These are phyloP conservation scores for Cystobasidium pallidum DNA, from an alignment of 1,284 basidiomycete species.

Conservation along the genomic window DNA sequence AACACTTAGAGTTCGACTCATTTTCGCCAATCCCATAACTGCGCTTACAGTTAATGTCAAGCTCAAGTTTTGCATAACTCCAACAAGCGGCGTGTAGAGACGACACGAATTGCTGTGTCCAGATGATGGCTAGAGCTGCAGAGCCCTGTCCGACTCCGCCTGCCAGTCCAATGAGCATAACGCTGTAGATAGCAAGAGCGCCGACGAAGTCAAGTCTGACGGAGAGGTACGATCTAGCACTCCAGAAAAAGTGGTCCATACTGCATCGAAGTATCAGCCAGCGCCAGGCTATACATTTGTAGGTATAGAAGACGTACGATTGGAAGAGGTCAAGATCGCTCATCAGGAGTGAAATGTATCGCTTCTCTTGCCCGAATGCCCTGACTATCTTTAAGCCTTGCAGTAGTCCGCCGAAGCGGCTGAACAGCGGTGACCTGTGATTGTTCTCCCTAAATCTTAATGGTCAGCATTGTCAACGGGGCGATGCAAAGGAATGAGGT, in stretches of 20 bases:
- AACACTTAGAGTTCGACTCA: neutral
- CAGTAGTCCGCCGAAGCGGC: conserved; percentile 37
- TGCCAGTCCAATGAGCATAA: conserved; percentile 41
- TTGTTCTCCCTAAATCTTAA: conserved; percentile 29
- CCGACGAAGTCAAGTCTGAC: conserved; percentile 41
- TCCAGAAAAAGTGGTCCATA: conserved; percentile 49
- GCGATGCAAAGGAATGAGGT: neutral
- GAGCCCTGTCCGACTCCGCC: conserved; percentile 44
- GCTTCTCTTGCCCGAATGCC: conserved; percentile 60
- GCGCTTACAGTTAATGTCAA: conserved; percentile 24
- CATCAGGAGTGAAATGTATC: conserved; percentile 38
- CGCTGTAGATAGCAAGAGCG: conserved; percentile 26
- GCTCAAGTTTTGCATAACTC: conserved; percentile 38
- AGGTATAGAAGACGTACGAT: conserved; percentile 40
- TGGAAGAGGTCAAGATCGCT: conserved; percentile 43
- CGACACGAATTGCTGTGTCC: conserved; percentile 38
- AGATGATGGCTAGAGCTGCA: conserved; percentile 44
- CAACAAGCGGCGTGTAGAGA: conserved; percentile 38
- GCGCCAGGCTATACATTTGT: conserved; percentile 53
- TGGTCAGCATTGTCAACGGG: too few species aligned
- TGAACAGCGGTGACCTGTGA: conserved; percentile 37
- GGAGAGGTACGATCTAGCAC: conserved; percentile 28
- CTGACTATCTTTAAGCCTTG: conserved; percentile 39
- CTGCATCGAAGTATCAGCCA: conserved; percentile 47
- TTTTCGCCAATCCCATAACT: too few species aligned